phyloP scores from a whole-genome alignment of 768 basidiomycete genomes.

The Collybia sp. region DNA sequence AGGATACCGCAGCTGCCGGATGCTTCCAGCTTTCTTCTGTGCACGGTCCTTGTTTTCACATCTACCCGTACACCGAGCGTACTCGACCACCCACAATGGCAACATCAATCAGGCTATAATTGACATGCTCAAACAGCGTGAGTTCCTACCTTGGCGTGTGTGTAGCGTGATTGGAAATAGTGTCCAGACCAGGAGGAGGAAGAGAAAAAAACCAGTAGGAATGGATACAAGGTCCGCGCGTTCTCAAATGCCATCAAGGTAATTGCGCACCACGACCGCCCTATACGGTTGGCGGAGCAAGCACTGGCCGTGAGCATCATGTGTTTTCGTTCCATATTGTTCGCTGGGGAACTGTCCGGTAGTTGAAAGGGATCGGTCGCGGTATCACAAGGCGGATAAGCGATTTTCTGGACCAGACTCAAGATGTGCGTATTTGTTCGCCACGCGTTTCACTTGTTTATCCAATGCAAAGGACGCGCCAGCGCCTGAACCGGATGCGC shows the following conservation, averaged over 20 bases:
- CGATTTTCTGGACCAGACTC: conserved; percentile 25
- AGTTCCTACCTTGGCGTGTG: conserved; percentile 7
- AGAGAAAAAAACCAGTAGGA: conserved; percentile 25
- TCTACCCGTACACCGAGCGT: too few species aligned
- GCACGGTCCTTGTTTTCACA: not conserved
- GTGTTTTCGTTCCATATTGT: not conserved
- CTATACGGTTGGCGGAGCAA: conserved; percentile 39
- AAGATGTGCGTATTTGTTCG: conserved; percentile 28
- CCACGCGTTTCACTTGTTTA: too few species aligned
- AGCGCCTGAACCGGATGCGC: too few species aligned
- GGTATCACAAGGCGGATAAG: conserved; percentile 45
- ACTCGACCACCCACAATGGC: conserved; percentile 1
- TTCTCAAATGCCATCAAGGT: conserved; percentile 43
- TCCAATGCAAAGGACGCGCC: too few species aligned
- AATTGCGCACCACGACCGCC: conserved; percentile 33
- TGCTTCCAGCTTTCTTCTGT: conserved; percentile 5
- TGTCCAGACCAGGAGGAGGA: conserved; percentile 39
- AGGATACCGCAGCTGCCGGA: not conserved
- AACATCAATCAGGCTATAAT: conserved; percentile 21
- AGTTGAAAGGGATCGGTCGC: conserved; percentile 31
- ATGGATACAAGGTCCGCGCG: conserved; percentile 45
- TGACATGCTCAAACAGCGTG: conserved; percentile 37
- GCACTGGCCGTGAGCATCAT: conserved; percentile 25
- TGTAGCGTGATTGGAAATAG: conserved; percentile 1
- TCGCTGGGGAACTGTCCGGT: not conserved